Base-by-base conservation (phyloP, 176 grass and related monocot genomes). In the Lolium multiflorum region DNA sequence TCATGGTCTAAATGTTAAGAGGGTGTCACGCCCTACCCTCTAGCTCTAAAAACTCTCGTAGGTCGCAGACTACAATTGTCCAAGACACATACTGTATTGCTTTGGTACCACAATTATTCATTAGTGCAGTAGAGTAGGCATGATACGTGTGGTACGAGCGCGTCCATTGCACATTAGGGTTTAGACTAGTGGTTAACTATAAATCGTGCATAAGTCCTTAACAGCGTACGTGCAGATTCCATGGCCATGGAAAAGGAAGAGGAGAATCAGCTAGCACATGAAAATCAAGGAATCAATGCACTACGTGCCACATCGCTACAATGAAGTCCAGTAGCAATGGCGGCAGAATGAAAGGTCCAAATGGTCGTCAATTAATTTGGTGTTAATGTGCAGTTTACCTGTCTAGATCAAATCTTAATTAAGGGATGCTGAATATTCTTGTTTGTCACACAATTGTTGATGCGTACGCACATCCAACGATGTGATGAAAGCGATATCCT, bases 71-170 rank as follows among this genome's bases (percentile, higher is more conserved):
- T 68, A 39, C 5, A 37, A 11, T 62, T 2, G 21, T 10, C n/a
- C 59, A 35, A 37, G 16, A 10, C 28, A 15, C 28, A 28, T 28
- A 28, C 28, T 28, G 28, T 78, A 13, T 41, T 13, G 41, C 21
- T 31, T 61, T 81, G 43, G 66, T 63, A 78, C 83, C 25, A 16
- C 46, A 16, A 82, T 57, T 76, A 28, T 25, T 26, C 28, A 28
- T 28, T 31, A 16, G 63, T 67, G 63, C 31, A 1, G 2, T 67
- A 35, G 11, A 65, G 37, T 57, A 62, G 39, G 66, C 20, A 51
- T 25, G 24, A 63, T 17, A 15, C 11, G 49, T 12, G 49, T 51
- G 49, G 51, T 54, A 17, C 14, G 28, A 28, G 13, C 44, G 7
- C 12, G 22, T 22, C 58, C 17, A 17, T 17, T n/a, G 18, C 41